Conservation (phyloP, 1,139 yeast species). For the Suhomyces coccinellae region DNA sequence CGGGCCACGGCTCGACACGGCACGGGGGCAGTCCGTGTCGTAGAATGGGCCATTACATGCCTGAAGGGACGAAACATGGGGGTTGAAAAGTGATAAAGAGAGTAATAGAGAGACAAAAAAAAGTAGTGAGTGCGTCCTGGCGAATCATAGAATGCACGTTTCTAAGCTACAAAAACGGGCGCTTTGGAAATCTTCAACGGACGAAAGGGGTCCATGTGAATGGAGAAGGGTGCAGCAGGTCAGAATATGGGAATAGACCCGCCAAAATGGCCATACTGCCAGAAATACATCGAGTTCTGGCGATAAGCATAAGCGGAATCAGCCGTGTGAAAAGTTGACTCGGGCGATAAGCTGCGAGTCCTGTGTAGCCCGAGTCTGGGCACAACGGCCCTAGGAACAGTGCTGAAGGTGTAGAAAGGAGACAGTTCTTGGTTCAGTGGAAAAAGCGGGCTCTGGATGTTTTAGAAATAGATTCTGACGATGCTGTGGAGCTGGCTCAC, state of each 20-base stretch:
- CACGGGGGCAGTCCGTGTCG: neutral
- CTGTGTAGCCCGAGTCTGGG: neutral
- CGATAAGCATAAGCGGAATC: constrained; percentile 1
- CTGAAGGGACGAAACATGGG: neutral
- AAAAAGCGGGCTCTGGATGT: too few relatives aligned
- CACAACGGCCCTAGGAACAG: too few relatives aligned
- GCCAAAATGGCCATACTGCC: too few relatives aligned
- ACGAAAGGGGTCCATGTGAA: neutral
- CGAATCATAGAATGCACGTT: constrained; percentile 7
- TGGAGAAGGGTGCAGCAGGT: neutral
- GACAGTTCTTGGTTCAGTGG: too few relatives aligned
- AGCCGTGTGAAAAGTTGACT: constrained; percentile 8
- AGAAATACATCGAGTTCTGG: neutral
- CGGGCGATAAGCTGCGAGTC: constrained; percentile 5
- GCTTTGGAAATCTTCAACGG: neutral
- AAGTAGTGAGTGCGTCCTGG: constrained; percentile 6
- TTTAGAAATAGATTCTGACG: too few relatives aligned
- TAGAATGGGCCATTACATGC: neutral
- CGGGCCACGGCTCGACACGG: too few relatives aligned
- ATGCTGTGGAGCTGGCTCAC: neutral
- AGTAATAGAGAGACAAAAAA: constrained; percentile 2
- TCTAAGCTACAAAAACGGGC: constrained; percentile 2
- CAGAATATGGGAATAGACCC: too few relatives aligned
- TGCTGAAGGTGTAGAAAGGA: too few relatives aligned
- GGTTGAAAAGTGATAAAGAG: neutral